phyloP scores from a whole-genome alignment of 495 filamentous ascomycete species.

The Margaritispora aquatica region DNA sequence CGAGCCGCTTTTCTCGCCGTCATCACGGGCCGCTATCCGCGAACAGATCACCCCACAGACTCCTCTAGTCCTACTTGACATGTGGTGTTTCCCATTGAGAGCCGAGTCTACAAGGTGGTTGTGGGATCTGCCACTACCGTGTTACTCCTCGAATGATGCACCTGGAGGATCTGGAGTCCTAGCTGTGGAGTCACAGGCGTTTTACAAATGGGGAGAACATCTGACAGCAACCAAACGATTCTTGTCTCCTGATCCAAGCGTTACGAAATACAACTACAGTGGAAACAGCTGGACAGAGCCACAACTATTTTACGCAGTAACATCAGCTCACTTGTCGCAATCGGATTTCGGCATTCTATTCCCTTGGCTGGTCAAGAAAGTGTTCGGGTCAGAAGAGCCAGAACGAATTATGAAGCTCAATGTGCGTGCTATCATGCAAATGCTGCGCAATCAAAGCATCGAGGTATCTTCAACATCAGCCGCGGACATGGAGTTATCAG shows the following conservation, averaged over 20 bases:
- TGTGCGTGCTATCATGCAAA: constrained; percentile 55
- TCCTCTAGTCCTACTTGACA: constrained; percentile 59
- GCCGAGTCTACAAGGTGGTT: constrained; percentile 47
- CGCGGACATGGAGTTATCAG: constrained; percentile 42
- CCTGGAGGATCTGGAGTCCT: constrained; percentile 47
- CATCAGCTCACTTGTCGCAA: constrained; percentile 65
- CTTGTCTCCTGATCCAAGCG: constrained; percentile 43
- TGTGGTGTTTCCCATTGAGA: constrained; percentile 66
- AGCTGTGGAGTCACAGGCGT: constrained; percentile 59
- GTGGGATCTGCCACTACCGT: constrained; percentile 59
- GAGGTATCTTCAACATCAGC: constrained; percentile 44
- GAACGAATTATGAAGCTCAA: constrained; percentile 51
- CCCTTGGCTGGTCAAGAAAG: constrained; percentile 53
- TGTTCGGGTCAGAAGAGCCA: constrained; percentile 56
- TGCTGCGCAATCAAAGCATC: constrained; percentile 44
- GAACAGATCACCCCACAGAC: constrained; percentile 57
- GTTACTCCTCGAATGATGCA: constrained; percentile 39
- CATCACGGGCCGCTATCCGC: constrained; percentile 37
- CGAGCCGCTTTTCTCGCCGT: constrained; percentile 44
- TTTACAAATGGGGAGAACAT: constrained; percentile 65
- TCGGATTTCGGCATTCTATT: constrained; percentile 76
- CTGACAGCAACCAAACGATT: constrained; percentile 51
- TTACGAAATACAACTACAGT: constrained; percentile 23
- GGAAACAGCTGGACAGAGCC: constrained; percentile 25
- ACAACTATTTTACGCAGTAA: constrained; percentile 54